Base-by-base conservation (phyloP, 23 red algal genomes). In the Agarophyton chilense region DNA sequence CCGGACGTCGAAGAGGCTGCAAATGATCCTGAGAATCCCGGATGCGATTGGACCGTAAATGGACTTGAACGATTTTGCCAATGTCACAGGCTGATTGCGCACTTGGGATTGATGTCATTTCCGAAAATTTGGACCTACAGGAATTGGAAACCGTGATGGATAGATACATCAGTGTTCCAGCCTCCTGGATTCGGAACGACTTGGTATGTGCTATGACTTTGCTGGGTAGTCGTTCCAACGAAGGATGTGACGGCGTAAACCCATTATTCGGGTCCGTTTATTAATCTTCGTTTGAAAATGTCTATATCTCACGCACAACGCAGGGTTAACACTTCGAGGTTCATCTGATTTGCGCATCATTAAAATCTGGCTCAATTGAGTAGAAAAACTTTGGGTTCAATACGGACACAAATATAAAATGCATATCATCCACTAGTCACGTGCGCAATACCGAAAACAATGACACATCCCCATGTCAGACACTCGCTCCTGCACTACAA, bases 71-170 rank as follows among this genome's bases (percentile, higher is more conserved):
- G 10, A 22, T 67, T 26, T 67, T 10, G 62, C 62, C 62, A 39
- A 67, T 67, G 62, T 67, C 62, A 38, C 62, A 67, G 18, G 62
- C 62, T 19, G 62, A 67, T 67, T 67, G 62, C 36, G 62, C 62
- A 67, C 62, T 67, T 4, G 62, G 62, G 10, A 67, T 67, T 67
- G 62, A 67, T 22, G 62, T 67, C 2, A 67, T 67, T 67, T 35
- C 29, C 12, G 5, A 35, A 13, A 10, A 67, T 10, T 4, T 10
- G 32, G 36, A 26, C 18, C 29, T 67, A 18, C 8, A 19, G 4
- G 4, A 34, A 19, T 22, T 67, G 29, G 36, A 67, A 19, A 67
- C 9, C 22, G 29, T 67, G 28, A 67, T 67, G 62, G 35, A 67
- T 67, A 16, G 28, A 36, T 67, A 67, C 62, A 67, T 67, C 18